Evolutionary conservation across 768 basidiomycete species (phyloP).

Genomic region (Aureoboletus auriporus): DNA sequence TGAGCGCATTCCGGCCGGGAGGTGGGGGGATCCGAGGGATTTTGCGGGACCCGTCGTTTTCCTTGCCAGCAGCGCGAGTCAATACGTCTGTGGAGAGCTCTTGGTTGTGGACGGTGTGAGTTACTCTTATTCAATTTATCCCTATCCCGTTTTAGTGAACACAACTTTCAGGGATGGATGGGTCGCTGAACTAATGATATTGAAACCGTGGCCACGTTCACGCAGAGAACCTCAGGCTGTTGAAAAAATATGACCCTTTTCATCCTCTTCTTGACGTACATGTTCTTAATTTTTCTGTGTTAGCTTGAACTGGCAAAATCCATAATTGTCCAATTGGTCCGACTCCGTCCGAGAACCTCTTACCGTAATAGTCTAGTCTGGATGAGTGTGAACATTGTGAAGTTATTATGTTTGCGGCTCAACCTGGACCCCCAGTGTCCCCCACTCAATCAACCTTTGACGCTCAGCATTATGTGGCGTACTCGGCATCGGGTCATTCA

Average conservation of each 20-base stretch:
- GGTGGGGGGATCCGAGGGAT: constrained; percentile 65
- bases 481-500: neutral
- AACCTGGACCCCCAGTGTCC: no score
- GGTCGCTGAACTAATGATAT: constrained; percentile 35
- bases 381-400: neutral
- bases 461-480: neutral
- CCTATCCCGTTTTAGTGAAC: neutral
- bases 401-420: no score
- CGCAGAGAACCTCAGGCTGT: neutral
- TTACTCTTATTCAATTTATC: constrained; percentile 3
- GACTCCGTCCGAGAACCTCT: neutral
- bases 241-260: constrained; percentile 1
- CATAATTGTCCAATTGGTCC: constrained; percentile 7
- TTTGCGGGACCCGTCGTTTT: constrained; percentile 67
- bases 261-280: constrained; percentile 15
- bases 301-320: constrained; percentile 4
- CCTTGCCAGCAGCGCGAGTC: constrained; percentile 58
- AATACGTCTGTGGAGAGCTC: constrained; percentile 67
- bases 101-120: constrained; percentile 67
- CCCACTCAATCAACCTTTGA: no score
- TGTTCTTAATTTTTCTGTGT: constrained; percentile 4
- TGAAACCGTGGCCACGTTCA: neutral
- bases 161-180: constrained; percentile 54
- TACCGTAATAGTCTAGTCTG: neutral
- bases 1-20: constrained; percentile 63